Conservation (phyloP, 2,329 filamentous ascomycete species). For the Ophiostoma sp. region DNA sequence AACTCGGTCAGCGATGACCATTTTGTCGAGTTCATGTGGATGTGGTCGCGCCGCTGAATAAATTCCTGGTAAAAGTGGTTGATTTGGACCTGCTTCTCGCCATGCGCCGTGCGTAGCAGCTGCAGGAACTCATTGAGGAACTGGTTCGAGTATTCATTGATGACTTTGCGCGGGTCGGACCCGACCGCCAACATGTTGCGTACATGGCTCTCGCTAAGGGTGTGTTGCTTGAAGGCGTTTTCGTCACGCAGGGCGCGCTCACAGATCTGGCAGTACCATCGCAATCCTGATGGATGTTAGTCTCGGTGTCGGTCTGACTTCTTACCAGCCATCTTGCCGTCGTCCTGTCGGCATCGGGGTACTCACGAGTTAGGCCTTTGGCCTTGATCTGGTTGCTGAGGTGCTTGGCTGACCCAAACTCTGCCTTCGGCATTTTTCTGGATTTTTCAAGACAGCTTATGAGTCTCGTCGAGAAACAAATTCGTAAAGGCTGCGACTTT, state of each 20-base stretch:
- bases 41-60: conserved; percentile 71
- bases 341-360: not conserved
- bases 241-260: conserved; percentile 69
- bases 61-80: conserved; percentile 97
- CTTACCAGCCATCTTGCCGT: not conserved
- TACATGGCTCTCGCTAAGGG: conserved; percentile 77
- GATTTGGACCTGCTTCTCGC: conserved; percentile 80
- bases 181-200: conserved; percentile 85
- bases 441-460: not conserved
- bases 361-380: conserved; percentile 48
- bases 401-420: conserved; percentile 86
- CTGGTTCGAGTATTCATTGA: conserved; percentile 73
- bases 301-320: not conserved
- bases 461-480: too few relatives aligned
- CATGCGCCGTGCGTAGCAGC: conserved; percentile 75
- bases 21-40: conserved; percentile 90
- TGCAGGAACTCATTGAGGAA: conserved; percentile 76
- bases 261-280: conserved; percentile 89
- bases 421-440: conserved; percentile 73
- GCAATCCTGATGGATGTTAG: conserved; percentile 56
- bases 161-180: conserved; percentile 77
- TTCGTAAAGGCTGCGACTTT: not conserved
- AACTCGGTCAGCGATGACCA: conserved; percentile 89
- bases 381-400: conserved; percentile 87
- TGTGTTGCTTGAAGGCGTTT: conserved; percentile 89